Evolutionary conservation across 129 eudicot genomes (phyloP).

Genomic region (Flaveria sonorensis): DNA sequence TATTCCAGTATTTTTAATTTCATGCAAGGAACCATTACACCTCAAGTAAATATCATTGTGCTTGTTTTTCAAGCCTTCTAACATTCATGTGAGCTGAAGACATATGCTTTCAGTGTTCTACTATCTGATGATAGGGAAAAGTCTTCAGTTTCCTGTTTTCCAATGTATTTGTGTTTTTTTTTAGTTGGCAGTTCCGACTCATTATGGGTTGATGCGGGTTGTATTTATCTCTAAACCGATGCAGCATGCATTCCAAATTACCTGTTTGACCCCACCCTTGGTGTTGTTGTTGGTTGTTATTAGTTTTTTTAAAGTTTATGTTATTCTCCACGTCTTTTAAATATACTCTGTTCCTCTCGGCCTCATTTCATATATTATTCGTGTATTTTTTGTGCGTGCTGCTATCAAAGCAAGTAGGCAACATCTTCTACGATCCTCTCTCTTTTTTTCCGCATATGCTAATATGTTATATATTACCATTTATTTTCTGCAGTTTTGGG

Average conservation of each 20-base stretch:
- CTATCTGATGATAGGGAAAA: neutral
- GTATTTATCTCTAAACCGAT: neutral
- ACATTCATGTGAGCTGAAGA: neutral
- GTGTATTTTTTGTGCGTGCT: neutral
- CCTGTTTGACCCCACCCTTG: neutral
- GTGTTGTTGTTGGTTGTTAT: neutral
- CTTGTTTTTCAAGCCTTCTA: neutral
- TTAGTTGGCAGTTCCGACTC: neutral
- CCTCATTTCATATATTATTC: neutral
- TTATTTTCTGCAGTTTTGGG: slow-evolving; percentile 51
- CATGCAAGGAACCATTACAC: neutral
- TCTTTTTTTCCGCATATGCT: slow-evolving; percentile 14
- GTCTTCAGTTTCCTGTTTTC: neutral
- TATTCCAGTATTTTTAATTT: neutral
- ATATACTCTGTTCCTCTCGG: neutral
- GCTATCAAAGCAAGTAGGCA: neutral
- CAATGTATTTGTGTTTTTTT: neutral
- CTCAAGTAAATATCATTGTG: neutral
- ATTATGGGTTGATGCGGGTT: neutral
- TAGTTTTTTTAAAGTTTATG: neutral
- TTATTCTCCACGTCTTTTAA: neutral
- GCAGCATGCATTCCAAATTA: neutral
- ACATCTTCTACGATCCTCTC: neutral
- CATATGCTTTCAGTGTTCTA: neutral
- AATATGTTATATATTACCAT: slow-evolving; percentile 21